Evolutionary conservation across 129 eudicot genomes (phyloP), one percentile per base, ranked within the genome.

Genomic region (Dittrichia graveolens): DNA sequence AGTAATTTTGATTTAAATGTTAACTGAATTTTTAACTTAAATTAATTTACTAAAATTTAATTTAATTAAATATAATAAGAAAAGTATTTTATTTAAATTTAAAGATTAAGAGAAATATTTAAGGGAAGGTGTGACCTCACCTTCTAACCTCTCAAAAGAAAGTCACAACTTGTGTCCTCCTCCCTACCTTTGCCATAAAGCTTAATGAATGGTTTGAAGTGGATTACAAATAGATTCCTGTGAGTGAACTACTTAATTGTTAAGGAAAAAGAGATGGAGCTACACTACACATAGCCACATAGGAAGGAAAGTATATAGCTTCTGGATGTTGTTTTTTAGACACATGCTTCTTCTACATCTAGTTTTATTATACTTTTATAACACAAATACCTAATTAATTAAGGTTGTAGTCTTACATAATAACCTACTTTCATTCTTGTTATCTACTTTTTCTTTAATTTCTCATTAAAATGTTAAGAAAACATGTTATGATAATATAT

Each of bases 211-310:
- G 81, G 40, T 61, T 77, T 77, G 48, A 77, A 69, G 76, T 69
- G 71, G 71, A 77, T 58, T 50, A 59, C 64, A 77, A 77, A 69
- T 69, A 45, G 76, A 77, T 60, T 61, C 48, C 42, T 52, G 7
- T 40, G 14, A 69, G 7, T 40, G 14, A 69, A 78, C 66, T 70
- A 61, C 82, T 78, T 78, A 70, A 35, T 61, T 43, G 65, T 56
- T 78, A 78, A 70, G 77, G 47, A 70, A 78, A 48, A 65, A 60
- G 47, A 16, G 50, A 58, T 44, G 13, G 72, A 67, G 53, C 58
- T 50, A 70, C 16, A n/a, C n/a, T n/a, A n/a, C n/a, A n/a, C n/a
- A n/a, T n/a, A n/a, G n/a, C n/a, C n/a, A 49, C 10, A 19, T 60
- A 52, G 48, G 66, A 66, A 78, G 31, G 65, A 54, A 19, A 31